Conservation (phyloP, 2,329 filamentous ascomycete genomes). For the Fusarium mundagurra region DNA sequence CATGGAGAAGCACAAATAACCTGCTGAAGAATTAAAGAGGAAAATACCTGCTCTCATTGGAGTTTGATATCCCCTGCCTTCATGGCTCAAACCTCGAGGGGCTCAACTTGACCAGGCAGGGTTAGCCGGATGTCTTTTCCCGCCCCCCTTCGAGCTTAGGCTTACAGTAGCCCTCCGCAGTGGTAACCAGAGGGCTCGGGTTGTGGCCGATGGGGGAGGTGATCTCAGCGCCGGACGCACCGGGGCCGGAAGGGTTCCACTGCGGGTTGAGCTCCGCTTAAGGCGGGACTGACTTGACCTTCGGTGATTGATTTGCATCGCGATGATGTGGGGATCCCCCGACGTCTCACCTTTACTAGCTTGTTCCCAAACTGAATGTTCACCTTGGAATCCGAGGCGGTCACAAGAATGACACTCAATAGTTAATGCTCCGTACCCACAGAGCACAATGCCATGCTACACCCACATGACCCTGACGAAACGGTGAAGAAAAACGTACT, state of each 20-base stretch:
- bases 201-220: slow-evolving; percentile 42
- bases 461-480: slow-evolving; percentile 21
- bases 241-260: slow-evolving; percentile 35
- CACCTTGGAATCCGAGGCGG: slow-evolving; percentile 33
- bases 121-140: slow-evolving; percentile 34
- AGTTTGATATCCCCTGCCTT: slow-evolving; percentile 6
- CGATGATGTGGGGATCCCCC: slow-evolving; percentile 27
- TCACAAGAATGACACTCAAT: slow-evolving; percentile 5
- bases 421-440: slow-evolving; percentile 12
- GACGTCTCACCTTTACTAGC: slow-evolving; percentile 31
- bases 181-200: slow-evolving; percentile 35
- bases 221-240: slow-evolving; percentile 30
- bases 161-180: not conserved
- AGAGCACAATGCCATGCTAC: not conserved
- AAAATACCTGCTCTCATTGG: not conserved
- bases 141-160: slow-evolving; percentile 34
- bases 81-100: not conserved
- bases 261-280: slow-evolving; percentile 38
- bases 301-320: slow-evolving; percentile 41
- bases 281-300: slow-evolving; percentile 27
- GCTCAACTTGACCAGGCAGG: slow-evolving; percentile 12
- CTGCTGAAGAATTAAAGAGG: not conserved
- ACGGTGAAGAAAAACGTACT: slow-evolving; percentile 20
- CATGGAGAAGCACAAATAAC: slow-evolving; percentile 25
- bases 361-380: slow-evolving; percentile 10